Base-by-base conservation (phyloP, 2,329 filamentous ascomycete species). In the Alternaria panax region DNA sequence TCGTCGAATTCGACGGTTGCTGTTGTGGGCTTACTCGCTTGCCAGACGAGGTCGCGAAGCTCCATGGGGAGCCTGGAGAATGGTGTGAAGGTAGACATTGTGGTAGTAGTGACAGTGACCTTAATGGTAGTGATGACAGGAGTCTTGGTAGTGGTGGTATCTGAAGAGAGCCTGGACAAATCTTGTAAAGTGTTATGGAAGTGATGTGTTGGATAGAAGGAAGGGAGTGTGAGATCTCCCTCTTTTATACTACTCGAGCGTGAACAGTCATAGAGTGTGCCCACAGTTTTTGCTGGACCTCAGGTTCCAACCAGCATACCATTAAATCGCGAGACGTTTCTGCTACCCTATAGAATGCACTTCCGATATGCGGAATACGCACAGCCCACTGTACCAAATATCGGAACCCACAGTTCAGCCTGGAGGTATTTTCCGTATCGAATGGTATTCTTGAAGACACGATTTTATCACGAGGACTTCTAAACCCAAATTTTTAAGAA, bases 21-120 rank as follows among this genome's bases (percentile, higher is more conserved):
- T 36, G 41, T 57, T 14, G 12, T 38, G 16, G 48, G 48, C 38
- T 46, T 51, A 20, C 48, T 53, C 25, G 41, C 20, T 25, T 46
- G 30, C 54, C 54, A 57, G n/a, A 57, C 50, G 25, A 46, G 25
- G 24, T 47, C 11, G 7, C 48, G 32, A 48, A 53, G 18, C 54
- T 57, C 48, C 41, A 46, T 46, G 14, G 54, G 54, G 32, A 57
- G 54, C 20, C 38, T 47, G 9, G 41, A 38, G 47, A 57, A 57
- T 24, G 12, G 7, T 22, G 28, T 53, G 20, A 57, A 57, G 40
- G 48, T 45, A 40, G 30, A 27, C 54, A 57, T 57, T 14, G 14
- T 46, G 18, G 16, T 38, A n/a, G 11, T 46, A 32, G 9, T 52
- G 38, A 28, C 53, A 7, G 4, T 45, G 22, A 4, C 11, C 25